Evolutionary conservation across 345 rosid species (phyloP), one percentile per base, ranked within the genome.

Genomic region (Euphorbia lathyris): DNA sequence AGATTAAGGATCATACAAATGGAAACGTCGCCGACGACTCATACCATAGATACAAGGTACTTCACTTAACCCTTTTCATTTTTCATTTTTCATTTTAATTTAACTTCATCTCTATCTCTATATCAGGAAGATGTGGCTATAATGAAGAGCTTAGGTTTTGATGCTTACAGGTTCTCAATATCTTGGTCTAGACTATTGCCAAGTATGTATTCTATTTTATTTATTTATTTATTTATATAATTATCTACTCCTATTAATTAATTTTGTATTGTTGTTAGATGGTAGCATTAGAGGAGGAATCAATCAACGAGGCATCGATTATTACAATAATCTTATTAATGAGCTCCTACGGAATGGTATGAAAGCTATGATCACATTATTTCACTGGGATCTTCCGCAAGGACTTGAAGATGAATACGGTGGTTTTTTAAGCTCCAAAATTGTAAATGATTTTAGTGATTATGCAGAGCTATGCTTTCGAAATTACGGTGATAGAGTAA

Each of bases 401-500:
- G 43, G 19, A 0, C 51, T 68, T 56, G 72, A 68, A 42, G 65
- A 68, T 26, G 72, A 68, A 26, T 43, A 25, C 10, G 64, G 72
- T 19, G 64, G 72, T 58, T 58, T 68, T n/a, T 45, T 68, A 19
- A 68, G 72, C 30, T 29, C 64, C 36, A 19, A 58, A 16, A 19
- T 68, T 42, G 56, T 57, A 64, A 43, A 78, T 14, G 89, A 83
- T 77, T 85, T 81, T 62, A 67, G 45, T 0, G 82, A 76, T 23
- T 85, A 75, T 32, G 82, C 79, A 9, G 83, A 79, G 7, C 14
- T 83, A 12, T 83, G 87, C 71, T 85, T 83, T 40, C 61, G 62
- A 19, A 76, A 57, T 55, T 82, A 82, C 72, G 92, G 92, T 3
- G 87, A 87, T 29, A 43, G 87, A 65, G 92, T 87, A 59, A 87